Evolutionary conservation across 1,284 basidiomycete genomes (phyloP).

Genomic region (Puccinia novopanici): DNA sequence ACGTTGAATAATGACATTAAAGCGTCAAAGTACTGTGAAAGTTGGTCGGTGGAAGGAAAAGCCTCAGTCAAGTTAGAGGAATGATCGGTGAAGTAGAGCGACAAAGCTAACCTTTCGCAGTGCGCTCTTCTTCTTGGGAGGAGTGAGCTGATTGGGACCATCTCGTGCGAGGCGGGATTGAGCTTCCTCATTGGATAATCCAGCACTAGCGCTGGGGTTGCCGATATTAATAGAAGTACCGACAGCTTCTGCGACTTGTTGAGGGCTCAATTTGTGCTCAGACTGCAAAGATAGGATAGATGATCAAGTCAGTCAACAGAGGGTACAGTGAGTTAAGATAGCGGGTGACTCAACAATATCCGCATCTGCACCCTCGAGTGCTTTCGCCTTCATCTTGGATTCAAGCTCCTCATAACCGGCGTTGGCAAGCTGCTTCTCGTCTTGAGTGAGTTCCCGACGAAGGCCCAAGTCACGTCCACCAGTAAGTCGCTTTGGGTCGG

Average conservation of each 20-base stretch:
- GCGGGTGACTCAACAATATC: slow-evolving; percentile 27
- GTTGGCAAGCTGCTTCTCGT: slow-evolving; percentile 69
- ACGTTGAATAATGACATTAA: slow-evolving; percentile 71
- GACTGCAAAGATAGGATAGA: slow-evolving; percentile 14
- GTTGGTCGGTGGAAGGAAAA: too few species aligned
- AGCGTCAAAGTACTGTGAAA: slow-evolving; percentile 65
- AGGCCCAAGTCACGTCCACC: slow-evolving; percentile 61
- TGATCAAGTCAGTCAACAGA: not conserved
- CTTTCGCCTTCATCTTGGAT: slow-evolving; percentile 59
- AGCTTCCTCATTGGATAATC: slow-evolving; percentile 66
- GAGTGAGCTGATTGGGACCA: slow-evolving; percentile 68
- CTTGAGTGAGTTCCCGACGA: slow-evolving; percentile 68
- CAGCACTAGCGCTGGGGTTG: slow-evolving; percentile 64
- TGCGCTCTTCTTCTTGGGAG: slow-evolving; percentile 70
- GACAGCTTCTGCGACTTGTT: slow-evolving; percentile 61
- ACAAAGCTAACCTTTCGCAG: slow-evolving; percentile 65
- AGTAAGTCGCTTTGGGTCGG: slow-evolving; percentile 29
- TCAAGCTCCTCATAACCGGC: slow-evolving; percentile 69
- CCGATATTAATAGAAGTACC: slow-evolving; percentile 65
- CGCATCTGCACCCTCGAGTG: slow-evolving; percentile 16
- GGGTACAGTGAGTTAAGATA: not conserved
- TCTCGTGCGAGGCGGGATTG: slow-evolving; percentile 64
- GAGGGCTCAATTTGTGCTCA: slow-evolving; percentile 65
- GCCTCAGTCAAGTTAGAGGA: too few species aligned
- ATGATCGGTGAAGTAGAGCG: too few species aligned